These are phyloP conservation scores for Aquilaria yunnanensis DNA, from an alignment of 345 rosid genomes.

Conservation along the genomic window DNA sequence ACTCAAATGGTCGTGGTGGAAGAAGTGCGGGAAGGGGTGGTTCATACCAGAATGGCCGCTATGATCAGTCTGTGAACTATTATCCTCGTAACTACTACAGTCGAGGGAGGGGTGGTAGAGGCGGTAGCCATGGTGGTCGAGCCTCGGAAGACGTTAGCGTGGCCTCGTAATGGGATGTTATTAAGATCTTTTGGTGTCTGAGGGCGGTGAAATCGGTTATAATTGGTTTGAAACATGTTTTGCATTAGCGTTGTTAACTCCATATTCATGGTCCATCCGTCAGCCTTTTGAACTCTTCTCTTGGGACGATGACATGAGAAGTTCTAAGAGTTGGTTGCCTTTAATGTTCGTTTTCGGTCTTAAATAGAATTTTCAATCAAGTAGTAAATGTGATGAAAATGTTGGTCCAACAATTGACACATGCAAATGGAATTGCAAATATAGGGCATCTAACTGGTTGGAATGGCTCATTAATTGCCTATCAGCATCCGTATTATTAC, in stretches of 20 bases:
- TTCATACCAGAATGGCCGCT: conserved; percentile 64
- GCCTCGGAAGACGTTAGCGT: conserved; percentile 44
- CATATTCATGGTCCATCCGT: no score
- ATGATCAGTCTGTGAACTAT: conserved; percentile 65
- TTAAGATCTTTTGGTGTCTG: conserved; percentile 10
- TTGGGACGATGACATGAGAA: no score
- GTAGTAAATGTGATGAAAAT: no score
- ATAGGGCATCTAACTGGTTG: no score
- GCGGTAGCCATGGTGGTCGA: conserved; percentile 54
- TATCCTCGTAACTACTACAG: conserved; percentile 59
- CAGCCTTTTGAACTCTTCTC: no score
- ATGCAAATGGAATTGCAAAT: no score
- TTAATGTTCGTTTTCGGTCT: no score
- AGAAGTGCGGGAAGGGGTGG: conserved; percentile 62
- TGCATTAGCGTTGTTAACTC: conserved; percentile 9
- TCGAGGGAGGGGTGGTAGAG: conserved; percentile 54
- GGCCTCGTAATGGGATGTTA: conserved; percentile 28
- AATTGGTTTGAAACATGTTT: conserved; percentile 14
- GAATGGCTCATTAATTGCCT: no score
- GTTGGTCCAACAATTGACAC: no score
- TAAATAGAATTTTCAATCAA: no score
- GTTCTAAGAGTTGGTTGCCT: no score
- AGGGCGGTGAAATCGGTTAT: conserved; percentile 13
- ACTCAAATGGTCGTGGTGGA: conserved; percentile 71
- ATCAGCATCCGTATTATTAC: no score